Conservation (phyloP, 306 rosid species). For the Prunus padus region DNA sequence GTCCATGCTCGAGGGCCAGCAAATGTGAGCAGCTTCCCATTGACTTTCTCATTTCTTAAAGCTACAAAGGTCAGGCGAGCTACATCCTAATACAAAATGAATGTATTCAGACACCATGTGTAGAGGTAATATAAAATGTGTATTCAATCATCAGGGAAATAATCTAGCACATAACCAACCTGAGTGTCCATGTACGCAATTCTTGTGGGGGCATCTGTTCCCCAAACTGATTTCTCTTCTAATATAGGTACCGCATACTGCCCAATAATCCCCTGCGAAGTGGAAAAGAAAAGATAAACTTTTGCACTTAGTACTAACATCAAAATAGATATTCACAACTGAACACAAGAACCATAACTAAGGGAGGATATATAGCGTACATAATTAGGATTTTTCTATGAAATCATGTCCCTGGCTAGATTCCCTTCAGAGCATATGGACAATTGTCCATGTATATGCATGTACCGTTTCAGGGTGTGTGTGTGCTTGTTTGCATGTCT, state of each 20-base stretch:
- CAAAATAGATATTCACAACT: constrained; percentile 1
- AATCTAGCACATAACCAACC: constrained; percentile 33
- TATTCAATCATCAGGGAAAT: neutral
- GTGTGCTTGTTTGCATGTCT: neutral
- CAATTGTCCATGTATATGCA: neutral
- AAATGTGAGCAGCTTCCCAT: constrained; percentile 81
- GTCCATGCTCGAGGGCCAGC: constrained; percentile 99
- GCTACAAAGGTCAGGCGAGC: constrained; percentile 88
- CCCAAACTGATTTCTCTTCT: constrained; percentile 98
- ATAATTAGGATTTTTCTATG: neutral
- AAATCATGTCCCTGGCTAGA: neutral
- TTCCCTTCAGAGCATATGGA: neutral
- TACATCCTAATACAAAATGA: constrained; percentile 56
- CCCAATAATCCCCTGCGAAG: constrained; percentile 79
- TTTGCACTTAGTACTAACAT: constrained; percentile 2
- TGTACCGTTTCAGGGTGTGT: neutral
- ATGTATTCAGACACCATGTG: neutral
- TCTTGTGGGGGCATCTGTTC: constrained; percentile 96
- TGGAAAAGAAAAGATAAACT: neutral
- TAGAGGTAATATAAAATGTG: neutral
- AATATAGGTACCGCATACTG: constrained; percentile 95
- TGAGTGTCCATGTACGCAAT: constrained; percentile 99
- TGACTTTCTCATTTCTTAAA: constrained; percentile 67
- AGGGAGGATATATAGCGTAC: neutral
- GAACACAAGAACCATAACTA: neutral